phyloP scores from a whole-genome alignment of 2,329 filamentous ascomycete genomes.

The Hypoxylon sp. region DNA sequence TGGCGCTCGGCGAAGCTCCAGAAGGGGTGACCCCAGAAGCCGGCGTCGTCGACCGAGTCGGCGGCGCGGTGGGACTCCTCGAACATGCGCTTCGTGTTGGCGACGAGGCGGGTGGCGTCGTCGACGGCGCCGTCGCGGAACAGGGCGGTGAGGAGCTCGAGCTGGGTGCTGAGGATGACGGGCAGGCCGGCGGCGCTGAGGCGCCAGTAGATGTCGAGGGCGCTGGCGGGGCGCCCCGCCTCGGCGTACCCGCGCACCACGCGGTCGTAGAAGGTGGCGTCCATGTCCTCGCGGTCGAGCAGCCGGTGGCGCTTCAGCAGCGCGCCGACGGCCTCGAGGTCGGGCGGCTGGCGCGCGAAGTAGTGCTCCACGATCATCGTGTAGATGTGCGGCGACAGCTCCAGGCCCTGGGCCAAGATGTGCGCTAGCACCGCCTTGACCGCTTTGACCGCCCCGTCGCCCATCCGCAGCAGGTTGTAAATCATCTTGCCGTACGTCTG shows the following conservation, averaged over 20 bases:
- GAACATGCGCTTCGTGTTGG: slow-evolving; percentile 34
- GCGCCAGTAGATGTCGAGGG: slow-evolving; percentile 58
- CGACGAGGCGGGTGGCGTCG: slow-evolving; percentile 39
- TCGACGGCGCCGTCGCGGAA: slow-evolving; percentile 30
- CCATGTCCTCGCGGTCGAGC: slow-evolving; percentile 47
- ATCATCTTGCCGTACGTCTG: slow-evolving; percentile 75
- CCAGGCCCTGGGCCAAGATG: slow-evolving; percentile 63
- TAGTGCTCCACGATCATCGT: slow-evolving; percentile 76
- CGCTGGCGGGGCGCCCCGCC: slow-evolving; percentile 57
- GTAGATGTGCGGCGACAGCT: slow-evolving; percentile 71
- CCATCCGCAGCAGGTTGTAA: slow-evolving; percentile 63
- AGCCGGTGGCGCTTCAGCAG: slow-evolving; percentile 61
- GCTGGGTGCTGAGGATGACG: slow-evolving; percentile 54
- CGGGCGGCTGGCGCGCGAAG: slow-evolving; percentile 65
- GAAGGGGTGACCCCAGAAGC: slow-evolving; percentile 41
- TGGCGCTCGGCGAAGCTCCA: slow-evolving; percentile 34
- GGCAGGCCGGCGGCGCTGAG: slow-evolving; percentile 52
- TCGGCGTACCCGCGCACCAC: slow-evolving; percentile 70
- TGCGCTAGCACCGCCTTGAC: slow-evolving; percentile 68
- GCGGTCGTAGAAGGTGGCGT: slow-evolving; percentile 56
- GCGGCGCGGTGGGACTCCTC: slow-evolving; percentile 15
- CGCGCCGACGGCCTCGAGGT: slow-evolving; percentile 65
- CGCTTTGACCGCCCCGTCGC: slow-evolving; percentile 54
- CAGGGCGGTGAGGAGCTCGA: slow-evolving; percentile 51
- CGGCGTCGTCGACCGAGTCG: slow-evolving; percentile 8